These are phyloP conservation scores for Helianthus annuus DNA, from an alignment of 129 eudicot species.

Conservation along the genomic window DNA sequence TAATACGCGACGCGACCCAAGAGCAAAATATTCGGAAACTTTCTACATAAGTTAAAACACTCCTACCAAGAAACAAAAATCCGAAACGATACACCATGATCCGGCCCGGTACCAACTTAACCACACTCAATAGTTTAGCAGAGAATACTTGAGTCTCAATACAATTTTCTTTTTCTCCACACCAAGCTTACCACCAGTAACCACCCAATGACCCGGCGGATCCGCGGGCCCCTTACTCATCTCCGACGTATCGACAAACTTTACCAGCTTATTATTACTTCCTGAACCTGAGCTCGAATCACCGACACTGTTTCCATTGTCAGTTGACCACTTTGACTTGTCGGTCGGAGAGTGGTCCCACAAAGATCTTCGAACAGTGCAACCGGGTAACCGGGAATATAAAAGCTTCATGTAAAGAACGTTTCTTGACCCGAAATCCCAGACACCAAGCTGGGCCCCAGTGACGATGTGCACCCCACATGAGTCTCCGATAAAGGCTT, in stretches of 20 bases:
- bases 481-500: constrained; percentile 54
- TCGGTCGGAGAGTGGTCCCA: constrained; percentile 64
- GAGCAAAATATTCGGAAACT: constrained; percentile 14
- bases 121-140: constrained; percentile 52
- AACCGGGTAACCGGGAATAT: constrained; percentile 59
- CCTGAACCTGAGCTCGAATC: constrained; percentile 43
- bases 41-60: constrained; percentile 35
- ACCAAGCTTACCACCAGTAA: constrained; percentile 73
- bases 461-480: constrained; percentile 66
- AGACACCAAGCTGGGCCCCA: constrained; percentile 74
- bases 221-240: constrained; percentile 65
- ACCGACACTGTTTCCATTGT: constrained; percentile 10
- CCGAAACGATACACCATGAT: constrained; percentile 30
- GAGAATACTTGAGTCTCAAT: constrained; percentile 66
- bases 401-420: constrained; percentile 70
- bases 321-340: constrained; percentile 17
- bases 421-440: constrained; percentile 81
- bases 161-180: constrained; percentile 75
- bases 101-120: constrained; percentile 23
- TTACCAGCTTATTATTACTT: constrained; percentile 51
- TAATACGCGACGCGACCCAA: not conserved
- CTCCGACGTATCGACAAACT: constrained; percentile 60
- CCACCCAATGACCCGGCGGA: constrained; percentile 77
- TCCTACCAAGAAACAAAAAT: constrained; percentile 20
- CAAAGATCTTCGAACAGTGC: constrained; percentile 64